These are phyloP conservation scores for Mycena galopus DNA, from an alignment of 768 basidiomycete species.

Conservation along the genomic window DNA sequence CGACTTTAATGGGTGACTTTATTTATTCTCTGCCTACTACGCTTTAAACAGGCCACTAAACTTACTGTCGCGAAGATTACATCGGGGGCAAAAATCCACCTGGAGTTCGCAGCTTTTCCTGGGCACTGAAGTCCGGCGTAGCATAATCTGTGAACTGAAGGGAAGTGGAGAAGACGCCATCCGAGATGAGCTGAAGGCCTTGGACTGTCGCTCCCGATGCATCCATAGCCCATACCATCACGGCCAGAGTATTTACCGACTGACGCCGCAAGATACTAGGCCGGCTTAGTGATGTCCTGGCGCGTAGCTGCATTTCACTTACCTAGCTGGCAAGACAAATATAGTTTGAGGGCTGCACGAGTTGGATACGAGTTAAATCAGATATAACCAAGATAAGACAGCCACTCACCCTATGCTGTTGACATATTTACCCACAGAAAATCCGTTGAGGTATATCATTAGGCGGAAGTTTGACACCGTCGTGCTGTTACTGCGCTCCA, in stretches of 20 bases:
- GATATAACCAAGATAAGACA: neutral
- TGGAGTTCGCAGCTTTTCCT: conserved; percentile 48
- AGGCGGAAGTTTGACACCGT: conserved; percentile 60
- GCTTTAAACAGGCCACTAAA: no score
- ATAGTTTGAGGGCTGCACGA: conserved; percentile 57
- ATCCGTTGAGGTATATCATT: conserved; percentile 66
- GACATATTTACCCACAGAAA: conserved; percentile 67
- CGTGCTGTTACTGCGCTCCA: conserved; percentile 54
- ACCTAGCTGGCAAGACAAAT: conserved; percentile 65
- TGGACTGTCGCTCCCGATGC: conserved; percentile 55
- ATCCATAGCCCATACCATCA: conserved; percentile 66
- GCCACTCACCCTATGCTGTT: conserved; percentile 61
- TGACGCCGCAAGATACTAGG: conserved; percentile 56
- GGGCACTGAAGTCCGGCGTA: conserved; percentile 56
- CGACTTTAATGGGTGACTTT: no score
- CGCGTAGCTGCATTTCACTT: conserved; percentile 16
- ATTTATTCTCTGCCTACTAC: no score
- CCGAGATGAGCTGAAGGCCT: conserved; percentile 57
- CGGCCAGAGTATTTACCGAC: conserved; percentile 60
- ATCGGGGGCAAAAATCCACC: conserved; percentile 47
- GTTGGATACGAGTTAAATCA: neutral
- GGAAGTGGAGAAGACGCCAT: conserved; percentile 58
- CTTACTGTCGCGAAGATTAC: conserved; percentile 35
- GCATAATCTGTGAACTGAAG: conserved; percentile 56
- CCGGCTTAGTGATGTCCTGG: neutral